Evolutionary conservation across 1,284 basidiomycete genomes (phyloP), one percentile per base, ranked within the genome.

Genomic region (Lentinula novae-zelandiae): DNA sequence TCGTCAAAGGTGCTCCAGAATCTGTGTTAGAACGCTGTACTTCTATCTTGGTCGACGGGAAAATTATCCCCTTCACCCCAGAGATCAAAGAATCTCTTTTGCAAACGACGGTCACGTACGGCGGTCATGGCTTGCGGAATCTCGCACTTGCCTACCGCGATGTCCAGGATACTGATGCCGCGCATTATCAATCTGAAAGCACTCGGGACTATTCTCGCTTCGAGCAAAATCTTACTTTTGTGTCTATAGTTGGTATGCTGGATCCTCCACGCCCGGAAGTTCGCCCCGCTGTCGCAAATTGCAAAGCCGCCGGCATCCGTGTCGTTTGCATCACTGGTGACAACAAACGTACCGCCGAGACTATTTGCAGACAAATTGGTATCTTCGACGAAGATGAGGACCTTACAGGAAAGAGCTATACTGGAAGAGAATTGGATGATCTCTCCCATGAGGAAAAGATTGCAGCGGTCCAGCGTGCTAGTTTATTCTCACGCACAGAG

Each of bases 281-380:
- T 31, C 83, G 84, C 50, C 80, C 76, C 42, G 96, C 97, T 13
- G 89, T 99, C 46, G 90, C 89, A 44, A 93, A 93, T 71, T 98
- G 96, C 78, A 87, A 82, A 66, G 88, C 90, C 31, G 97, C 97
- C 3, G 97, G 97, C 27, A 98, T 99, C 68, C 86, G 95, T 49
- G 95, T 98, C 48, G 89, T 99, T 66, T 96, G 97, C 68, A 98
- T 99, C 72, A 99, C 97, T 1, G 97, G 97, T 44, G 97, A 99
- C 77, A 98, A 98, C 80, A 96, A 97, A 80, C 89, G 90, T 66
- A 99, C 97, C 22, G 97, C 96, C 55, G 96, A 98, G 80, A 93
- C 95, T 22, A 98, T 99, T 71, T 98, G 95, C 73, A 83, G 94
- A 61, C 89, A 95, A 72, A 96, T 99, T 73, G 96, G 97, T 17